Evolutionary conservation across 257 asterid genomes (phyloP).

Genomic region (Leonotis leonurus): DNA sequence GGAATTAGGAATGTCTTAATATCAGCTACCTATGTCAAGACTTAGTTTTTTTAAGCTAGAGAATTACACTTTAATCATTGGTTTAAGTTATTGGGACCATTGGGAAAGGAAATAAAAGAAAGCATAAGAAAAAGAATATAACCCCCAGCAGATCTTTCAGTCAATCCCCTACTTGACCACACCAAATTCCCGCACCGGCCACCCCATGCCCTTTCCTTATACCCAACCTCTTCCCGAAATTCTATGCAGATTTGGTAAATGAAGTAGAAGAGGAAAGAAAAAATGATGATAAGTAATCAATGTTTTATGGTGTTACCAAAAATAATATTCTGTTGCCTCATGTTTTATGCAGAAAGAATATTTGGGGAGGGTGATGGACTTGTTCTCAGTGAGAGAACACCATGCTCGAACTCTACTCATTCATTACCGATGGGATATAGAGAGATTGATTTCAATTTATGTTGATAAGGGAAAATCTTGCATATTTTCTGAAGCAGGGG

Average conservation of each 20-base stretch:
- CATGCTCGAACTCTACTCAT: conserved; percentile 83
- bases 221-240: not conserved
- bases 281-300: not conserved
- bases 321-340: not conserved
- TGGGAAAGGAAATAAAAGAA: too few species aligned
- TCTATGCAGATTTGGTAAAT: not conserved
- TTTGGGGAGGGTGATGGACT: conserved; percentile 73
- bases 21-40: not conserved
- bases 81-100: too few species aligned
- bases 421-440: conserved; percentile 80
- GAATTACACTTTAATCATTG: too few species aligned
- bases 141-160: too few species aligned
- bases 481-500: conserved; percentile 72
- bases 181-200: too few species aligned
- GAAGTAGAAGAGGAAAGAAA: not conserved
- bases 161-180: too few species aligned
- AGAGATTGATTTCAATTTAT: conserved; percentile 51
- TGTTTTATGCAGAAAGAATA: conserved; percentile 53
- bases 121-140: too few species aligned
- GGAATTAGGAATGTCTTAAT: not conserved
- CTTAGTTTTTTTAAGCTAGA: not conserved
- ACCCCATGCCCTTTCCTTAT: not conserved
- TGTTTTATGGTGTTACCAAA: not conserved
- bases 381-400: conserved; percentile 73
- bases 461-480: conserved; percentile 68